Conservation (phyloP, 2,329 filamentous ascomycete species). For the Epichloe uncinata region DNA sequence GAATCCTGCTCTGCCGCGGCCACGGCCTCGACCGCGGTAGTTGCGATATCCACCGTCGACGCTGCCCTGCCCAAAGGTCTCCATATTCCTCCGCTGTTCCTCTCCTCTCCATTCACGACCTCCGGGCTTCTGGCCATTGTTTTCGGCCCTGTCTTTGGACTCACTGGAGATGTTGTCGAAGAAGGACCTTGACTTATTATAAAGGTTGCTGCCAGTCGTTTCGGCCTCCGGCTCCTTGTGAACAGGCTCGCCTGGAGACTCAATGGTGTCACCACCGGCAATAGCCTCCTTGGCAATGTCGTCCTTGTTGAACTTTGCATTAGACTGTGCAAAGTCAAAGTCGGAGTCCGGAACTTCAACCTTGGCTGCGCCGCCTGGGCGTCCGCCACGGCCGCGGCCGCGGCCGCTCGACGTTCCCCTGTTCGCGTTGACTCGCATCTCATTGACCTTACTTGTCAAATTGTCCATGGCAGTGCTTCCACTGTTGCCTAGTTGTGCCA, state of each 20-base stretch:
- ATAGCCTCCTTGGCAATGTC: slow-evolving; percentile 74
- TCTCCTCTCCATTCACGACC: slow-evolving; percentile 83
- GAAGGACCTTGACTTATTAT: slow-evolving; percentile 84
- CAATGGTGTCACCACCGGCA: slow-evolving; percentile 54
- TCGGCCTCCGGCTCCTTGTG: slow-evolving; percentile 26
- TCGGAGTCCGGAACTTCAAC: slow-evolving; percentile 83
- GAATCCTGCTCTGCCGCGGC: slow-evolving; percentile 34
- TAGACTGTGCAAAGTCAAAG: slow-evolving; percentile 67
- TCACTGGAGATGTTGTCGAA: slow-evolving; percentile 98
- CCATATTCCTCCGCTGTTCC: slow-evolving; percentile 90
- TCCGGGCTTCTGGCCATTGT: slow-evolving; percentile 51
- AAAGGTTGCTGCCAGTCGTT: slow-evolving; percentile 37
- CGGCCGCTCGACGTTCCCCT: slow-evolving; percentile 36
- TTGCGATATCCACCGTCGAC: slow-evolving; percentile 71
- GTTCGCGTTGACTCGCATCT: slow-evolving; percentile 56
- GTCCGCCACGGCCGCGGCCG: slow-evolving; percentile 35
- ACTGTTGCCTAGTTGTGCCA: slow-evolving; percentile 50
- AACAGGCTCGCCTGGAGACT: slow-evolving; percentile 30
- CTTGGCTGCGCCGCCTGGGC: slow-evolving; percentile 37
- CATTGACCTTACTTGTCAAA: slow-evolving; percentile 59
- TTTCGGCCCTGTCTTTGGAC: slow-evolving; percentile 73
- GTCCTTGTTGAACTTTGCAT: slow-evolving; percentile 35
- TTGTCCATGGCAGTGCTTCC: slow-evolving; percentile 50
- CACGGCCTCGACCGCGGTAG: slow-evolving; percentile 68
- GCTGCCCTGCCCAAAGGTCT: slow-evolving; percentile 94